These are phyloP conservation scores for Ormosia emarginata DNA, from an alignment of 306 rosid species.

Conservation along the genomic window DNA sequence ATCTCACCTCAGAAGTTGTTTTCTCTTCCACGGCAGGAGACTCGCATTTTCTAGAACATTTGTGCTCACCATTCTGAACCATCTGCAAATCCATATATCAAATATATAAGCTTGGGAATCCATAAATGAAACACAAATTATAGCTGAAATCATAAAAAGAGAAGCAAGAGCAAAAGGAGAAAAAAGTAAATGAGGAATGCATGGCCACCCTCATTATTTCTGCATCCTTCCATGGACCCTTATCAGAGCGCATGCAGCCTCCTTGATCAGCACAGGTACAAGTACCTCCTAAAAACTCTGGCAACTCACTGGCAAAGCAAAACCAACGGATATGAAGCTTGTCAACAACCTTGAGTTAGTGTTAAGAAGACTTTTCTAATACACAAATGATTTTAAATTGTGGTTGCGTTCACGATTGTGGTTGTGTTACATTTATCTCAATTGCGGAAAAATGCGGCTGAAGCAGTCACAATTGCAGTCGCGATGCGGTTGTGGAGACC, in stretches of 20 bases:
- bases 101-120: background rate
- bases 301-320: slow-evolving; percentile 69
- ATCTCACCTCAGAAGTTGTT: slow-evolving; percentile 41
- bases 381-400: too few species aligned
- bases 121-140: background rate
- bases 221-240: slow-evolving; percentile 90
- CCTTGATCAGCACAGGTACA: slow-evolving; percentile 89
- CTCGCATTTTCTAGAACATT: slow-evolving; percentile 45
- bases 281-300: slow-evolving; percentile 86
- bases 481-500: too few species aligned
- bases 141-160: background rate
- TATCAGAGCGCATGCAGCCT: slow-evolving; percentile 92
- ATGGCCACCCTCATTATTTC: slow-evolving; percentile 50
- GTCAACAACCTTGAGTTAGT: background rate
- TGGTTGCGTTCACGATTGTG: too few species aligned
- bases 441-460: too few species aligned
- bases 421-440: too few species aligned
- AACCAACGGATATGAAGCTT: slow-evolving; percentile 7
- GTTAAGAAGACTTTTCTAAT: background rate
- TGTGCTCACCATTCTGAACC: slow-evolving; percentile 78
- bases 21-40: slow-evolving; percentile 35
- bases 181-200: background rate
- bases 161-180: background rate
- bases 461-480: too few species aligned
- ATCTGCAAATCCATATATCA: slow-evolving; percentile 52